phyloP scores from a whole-genome alignment of 108 stramenopile genomes.

The Skeletonema menzelii region DNA sequence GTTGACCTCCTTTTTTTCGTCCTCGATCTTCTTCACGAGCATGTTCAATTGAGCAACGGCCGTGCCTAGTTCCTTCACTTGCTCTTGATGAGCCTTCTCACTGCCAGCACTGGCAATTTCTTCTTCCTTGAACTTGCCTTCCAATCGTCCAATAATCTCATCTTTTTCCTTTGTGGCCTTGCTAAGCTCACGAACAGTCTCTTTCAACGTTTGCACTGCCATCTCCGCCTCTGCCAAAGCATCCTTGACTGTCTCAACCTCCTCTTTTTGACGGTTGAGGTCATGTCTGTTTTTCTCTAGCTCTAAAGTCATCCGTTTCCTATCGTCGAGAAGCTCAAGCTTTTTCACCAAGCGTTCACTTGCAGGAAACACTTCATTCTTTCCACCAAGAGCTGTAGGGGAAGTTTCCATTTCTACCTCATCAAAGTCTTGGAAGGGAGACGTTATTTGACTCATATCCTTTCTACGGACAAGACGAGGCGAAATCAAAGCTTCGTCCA shows the following conservation, averaged over 20 bases:
- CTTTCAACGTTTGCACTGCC: constrained; percentile 25
- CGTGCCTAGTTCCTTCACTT: neutral
- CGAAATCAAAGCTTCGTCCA: neutral
- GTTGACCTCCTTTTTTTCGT: neutral
- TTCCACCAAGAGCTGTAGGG: neutral
- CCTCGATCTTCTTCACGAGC: constrained; percentile 4
- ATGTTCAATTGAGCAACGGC: constrained; percentile 7
- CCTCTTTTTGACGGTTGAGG: neutral
- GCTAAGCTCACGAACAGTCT: constrained; percentile 18
- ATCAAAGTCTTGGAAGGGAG: neutral
- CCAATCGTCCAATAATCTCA: constrained; percentile 13
- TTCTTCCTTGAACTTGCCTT: constrained; percentile 4
- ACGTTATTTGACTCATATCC: neutral
- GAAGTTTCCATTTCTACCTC: no score
- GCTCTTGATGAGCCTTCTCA: constrained; percentile 6
- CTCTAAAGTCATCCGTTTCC: neutral
- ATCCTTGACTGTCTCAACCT: constrained; percentile 3
- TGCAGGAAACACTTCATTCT: neutral
- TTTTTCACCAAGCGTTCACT: no score
- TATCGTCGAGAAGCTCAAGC: no score
- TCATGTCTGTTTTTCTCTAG: neutral
- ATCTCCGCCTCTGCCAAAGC: constrained; percentile 23
- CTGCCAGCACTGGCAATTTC: constrained; percentile 11
- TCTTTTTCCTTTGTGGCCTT: constrained; percentile 28
- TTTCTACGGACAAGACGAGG: neutral